These are phyloP conservation scores for Metschnikowia lunata DNA, from an alignment of 805 yeast species.

Conservation along the genomic window DNA sequence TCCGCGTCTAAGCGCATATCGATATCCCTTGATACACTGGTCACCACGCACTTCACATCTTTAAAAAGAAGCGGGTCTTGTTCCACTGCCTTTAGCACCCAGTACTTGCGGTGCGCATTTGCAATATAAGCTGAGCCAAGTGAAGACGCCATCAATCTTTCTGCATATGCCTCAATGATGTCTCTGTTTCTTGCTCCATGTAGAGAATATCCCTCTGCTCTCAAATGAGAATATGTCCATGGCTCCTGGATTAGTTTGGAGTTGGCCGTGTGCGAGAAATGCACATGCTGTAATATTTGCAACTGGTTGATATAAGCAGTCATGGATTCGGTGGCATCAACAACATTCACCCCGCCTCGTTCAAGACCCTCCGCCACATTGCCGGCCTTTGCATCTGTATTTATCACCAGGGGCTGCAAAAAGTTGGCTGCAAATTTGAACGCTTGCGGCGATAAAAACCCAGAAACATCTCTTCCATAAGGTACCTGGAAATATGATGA, in stretches of 20 bases:
- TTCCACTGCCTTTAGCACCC: constrained; percentile 24
- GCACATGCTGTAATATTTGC: constrained; percentile 33
- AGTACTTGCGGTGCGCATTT: constrained; percentile 16
- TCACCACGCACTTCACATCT: constrained; percentile 39
- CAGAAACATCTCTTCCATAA: constrained; percentile 31
- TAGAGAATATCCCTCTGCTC: constrained; percentile 31
- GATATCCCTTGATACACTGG: constrained; percentile 16
- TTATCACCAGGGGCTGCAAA: constrained; percentile 18
- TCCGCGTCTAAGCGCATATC: constrained; percentile 1
- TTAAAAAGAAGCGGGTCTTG: constrained; percentile 7
- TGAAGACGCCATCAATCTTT: constrained; percentile 15
- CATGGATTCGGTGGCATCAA: constrained; percentile 20
- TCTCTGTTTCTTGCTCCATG: constrained; percentile 26
- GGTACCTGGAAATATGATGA: constrained; percentile 34
- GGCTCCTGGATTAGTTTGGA: constrained; percentile 9
- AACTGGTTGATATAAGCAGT: constrained; percentile 33
- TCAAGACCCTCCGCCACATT: constrained; percentile 24
- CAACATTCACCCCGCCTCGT: constrained; percentile 27
- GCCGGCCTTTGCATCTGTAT: constrained; percentile 11
- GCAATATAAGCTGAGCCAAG: constrained; percentile 15
- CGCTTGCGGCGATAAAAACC: constrained; percentile 33
- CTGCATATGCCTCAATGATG: constrained; percentile 15
- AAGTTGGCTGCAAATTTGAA: constrained; percentile 31
- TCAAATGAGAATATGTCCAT: constrained; percentile 22
- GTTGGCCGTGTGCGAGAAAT: constrained; percentile 10